Evolutionary conservation across 352 stramenopile genomes (phyloP), one percentile per base, ranked within the genome.

Genomic region (Phytophthora palmivora): DNA sequence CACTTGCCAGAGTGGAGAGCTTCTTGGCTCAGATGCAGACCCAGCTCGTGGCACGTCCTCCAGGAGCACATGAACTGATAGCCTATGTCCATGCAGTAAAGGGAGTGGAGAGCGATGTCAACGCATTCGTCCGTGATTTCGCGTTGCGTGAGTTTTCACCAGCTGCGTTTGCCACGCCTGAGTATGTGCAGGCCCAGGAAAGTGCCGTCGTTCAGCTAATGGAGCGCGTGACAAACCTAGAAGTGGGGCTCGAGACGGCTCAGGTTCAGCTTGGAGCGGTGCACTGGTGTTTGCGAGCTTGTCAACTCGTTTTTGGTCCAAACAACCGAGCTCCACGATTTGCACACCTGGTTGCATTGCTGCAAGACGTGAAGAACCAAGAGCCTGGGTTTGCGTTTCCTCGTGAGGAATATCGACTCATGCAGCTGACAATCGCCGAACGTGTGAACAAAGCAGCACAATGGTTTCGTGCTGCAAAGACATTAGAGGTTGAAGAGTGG

Each of bases 271-370:
- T 95, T 26, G 75, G 63, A 12, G 76, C 84, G 18, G 76, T 93
- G 28, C 86, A 95, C 42, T 95, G 86, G 86, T 92, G 82, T 38
- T 61, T 95, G 28, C 79, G 82, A 4, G 86, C 86, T 9, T 95
- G 84, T 45, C 56, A 73, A 36, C 70, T 92, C 16, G 82, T 92
- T 1, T 71, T 95, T 0, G 70, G 66, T 0, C 78, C 67, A 11
- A 59, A 54, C 47, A 63, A 75, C 8, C 58, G 63, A 7, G 68
- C 84, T 2, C 86, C 86, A 1, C 76, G 79, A 26, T 95, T 91
- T 38, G 75, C 86, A 2, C 82, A 95, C 24, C 47, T 95, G 49
- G 82, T 86, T 2, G 70, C 91, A 15, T 49, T 93, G 7, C 49
- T 93, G 8, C 67, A 86, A 16, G 86, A 95, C 28, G 50, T 66